Evolutionary conservation across 208 protist species (phyloP).

Genomic region (Leishmania braziliensis): DNA sequence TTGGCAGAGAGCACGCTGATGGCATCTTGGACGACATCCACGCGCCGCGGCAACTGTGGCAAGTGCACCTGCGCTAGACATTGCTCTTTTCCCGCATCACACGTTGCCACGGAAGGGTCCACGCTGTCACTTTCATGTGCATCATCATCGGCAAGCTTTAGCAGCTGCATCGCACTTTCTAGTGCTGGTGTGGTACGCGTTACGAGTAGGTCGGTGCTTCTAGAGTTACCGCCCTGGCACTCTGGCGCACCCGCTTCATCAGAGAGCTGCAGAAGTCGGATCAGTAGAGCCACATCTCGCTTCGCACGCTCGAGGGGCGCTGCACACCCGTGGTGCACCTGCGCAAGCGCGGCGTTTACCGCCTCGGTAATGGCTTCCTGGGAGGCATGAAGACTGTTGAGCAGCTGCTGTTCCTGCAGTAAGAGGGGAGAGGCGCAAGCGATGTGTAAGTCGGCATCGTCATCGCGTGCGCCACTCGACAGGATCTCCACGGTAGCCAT

Average conservation of each 20-base stretch:
- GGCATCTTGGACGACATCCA: constrained; percentile 8
- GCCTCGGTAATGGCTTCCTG: constrained; percentile 7
- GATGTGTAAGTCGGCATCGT: neutral
- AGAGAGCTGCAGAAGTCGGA: constrained; percentile 35
- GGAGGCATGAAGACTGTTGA: constrained; percentile 11
- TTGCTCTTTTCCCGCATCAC: neutral
- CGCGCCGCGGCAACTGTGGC: constrained; percentile 8
- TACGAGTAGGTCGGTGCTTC: neutral
- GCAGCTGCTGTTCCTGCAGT: constrained; percentile 23
- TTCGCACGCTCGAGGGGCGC: constrained; percentile 4
- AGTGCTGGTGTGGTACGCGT: constrained; percentile 17
- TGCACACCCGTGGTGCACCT: neutral
- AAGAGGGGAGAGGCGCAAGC: constrained; percentile 9
- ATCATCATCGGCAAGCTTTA: neutral
- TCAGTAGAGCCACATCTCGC: constrained; percentile 21
- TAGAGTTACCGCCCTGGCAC: neutral
- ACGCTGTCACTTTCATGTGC: neutral
- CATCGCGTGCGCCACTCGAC: neutral
- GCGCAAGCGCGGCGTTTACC: constrained; percentile 19
- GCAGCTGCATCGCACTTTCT: constrained; percentile 12
- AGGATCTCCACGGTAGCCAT: neutral
- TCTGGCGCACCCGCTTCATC: constrained; percentile 18
- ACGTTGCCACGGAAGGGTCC: neutral
- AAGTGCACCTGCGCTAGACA: neutral
- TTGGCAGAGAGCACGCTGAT: constrained; percentile 8